Percentiles rank a stretch among this genome's conserved stretches.
Evolutionary conservation across 345 rosid genomes (phyloP).

Genomic region (Bruguiera parviflora): DNA sequence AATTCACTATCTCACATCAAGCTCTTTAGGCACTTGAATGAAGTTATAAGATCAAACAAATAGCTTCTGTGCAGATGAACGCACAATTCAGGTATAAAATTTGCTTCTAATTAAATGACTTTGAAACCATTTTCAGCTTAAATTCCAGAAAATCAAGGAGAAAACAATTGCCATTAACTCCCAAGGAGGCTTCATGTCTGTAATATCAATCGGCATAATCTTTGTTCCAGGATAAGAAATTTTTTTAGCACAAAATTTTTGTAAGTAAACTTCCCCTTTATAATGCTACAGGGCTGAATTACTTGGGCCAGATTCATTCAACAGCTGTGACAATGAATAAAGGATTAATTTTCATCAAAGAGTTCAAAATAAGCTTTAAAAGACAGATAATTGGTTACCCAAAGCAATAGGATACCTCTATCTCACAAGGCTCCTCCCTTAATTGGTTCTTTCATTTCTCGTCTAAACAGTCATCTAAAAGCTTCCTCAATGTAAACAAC

Average conservation of each 20-base stretch:
- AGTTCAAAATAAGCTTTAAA: not conserved
- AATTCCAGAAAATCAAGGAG: not conserved
- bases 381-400: not conserved
- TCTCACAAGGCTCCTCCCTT: slow-evolving; percentile 27
- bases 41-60: not conserved
- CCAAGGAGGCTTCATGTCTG: not conserved
- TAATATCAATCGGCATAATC: not conserved
- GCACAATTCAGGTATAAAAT: not conserved
- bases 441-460: slow-evolving; percentile 20
- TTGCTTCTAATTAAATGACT: too few relatives aligned
- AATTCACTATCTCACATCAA: not conserved
- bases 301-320: slow-evolving; percentile 21
- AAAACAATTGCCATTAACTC: not conserved
- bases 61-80: not conserved
- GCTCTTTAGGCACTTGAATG: not conserved
- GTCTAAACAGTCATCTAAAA: slow-evolving; percentile 24
- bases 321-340: slow-evolving; percentile 12
- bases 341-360: not conserved
- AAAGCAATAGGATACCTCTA: slow-evolving; percentile 20
- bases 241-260: not conserved
- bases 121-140: not conserved
- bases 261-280: slow-evolving; percentile 21
- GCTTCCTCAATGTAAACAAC: slow-evolving; percentile 23
- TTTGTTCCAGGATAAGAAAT: not conserved
- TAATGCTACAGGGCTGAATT: slow-evolving; percentile 24